These are phyloP conservation scores for Flaveria bidentis DNA, from an alignment of 129 eudicot genomes.

Conservation along the genomic window DNA sequence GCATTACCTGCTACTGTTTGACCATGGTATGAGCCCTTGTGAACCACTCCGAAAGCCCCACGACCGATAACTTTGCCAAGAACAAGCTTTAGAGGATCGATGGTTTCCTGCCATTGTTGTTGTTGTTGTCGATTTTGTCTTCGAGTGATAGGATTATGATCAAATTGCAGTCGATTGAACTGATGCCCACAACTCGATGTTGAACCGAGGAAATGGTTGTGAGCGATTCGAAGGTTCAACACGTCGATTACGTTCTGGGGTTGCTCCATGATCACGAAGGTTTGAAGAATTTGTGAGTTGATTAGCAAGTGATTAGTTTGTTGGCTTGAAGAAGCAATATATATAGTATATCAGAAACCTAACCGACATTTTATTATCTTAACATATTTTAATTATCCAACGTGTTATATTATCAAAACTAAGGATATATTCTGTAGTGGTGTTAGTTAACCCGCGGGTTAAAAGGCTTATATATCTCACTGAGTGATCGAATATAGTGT, in stretches of 20 bases:
- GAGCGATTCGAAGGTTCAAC: neutral
- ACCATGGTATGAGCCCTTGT: conserved; percentile 26
- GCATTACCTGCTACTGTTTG: conserved; percentile 30
- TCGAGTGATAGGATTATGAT: neutral
- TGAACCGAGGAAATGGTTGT: neutral
- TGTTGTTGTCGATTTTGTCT: neutral
- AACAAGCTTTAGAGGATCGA: conserved; percentile 30
- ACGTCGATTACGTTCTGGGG: conserved; percentile 3
- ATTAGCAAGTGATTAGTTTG: neutral
- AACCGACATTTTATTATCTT: too few species aligned
- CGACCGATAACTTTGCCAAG: conserved; percentile 25
- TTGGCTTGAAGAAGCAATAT: neutral
- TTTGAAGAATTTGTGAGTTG: neutral
- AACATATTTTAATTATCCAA: too few species aligned
- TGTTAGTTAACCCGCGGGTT: too few species aligned
- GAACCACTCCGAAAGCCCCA: conserved; percentile 32
- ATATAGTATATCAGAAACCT: too few species aligned
- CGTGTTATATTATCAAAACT: too few species aligned
- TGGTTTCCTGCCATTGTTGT: conserved; percentile 18
- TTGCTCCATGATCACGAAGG: neutral
- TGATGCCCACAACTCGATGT: neutral
- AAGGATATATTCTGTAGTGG: too few species aligned
- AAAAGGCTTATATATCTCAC: too few species aligned
- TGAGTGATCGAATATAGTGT: too few species aligned
- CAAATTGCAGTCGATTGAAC: neutral